These are phyloP conservation scores for Ulota crispa DNA, from an alignment of 225 moss, liverwort and hornwort genomes.

Conservation along the genomic window DNA sequence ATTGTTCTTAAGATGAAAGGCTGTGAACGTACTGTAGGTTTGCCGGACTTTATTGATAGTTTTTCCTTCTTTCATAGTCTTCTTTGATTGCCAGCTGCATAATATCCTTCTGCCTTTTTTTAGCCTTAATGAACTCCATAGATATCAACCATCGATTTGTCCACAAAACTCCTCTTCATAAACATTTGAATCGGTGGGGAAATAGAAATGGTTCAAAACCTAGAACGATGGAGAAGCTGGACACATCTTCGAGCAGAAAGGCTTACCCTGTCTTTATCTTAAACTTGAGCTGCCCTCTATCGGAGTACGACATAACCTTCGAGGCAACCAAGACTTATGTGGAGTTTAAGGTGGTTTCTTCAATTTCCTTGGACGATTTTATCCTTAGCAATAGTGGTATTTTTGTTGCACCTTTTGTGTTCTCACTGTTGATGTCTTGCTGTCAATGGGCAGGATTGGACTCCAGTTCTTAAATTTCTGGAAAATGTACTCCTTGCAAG, in stretches of 20 bases:
- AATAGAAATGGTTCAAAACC: conserved; percentile 29
- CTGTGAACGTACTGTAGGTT: conserved; percentile 2
- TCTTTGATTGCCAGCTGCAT: conserved; percentile 11
- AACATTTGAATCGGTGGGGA: conserved; percentile 73
- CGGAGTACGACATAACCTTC: conserved; percentile 92
- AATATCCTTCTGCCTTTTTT: conserved; percentile 1
- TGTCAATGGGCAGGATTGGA: conserved; percentile 68
- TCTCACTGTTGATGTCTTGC: conserved; percentile 19
- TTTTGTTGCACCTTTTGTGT: conserved; percentile 7
- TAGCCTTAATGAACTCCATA: conserved; percentile 54
- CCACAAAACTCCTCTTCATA: conserved; percentile 83
- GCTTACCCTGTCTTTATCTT: conserved; percentile 73
- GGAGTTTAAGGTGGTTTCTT: conserved; percentile 82
- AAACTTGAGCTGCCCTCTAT: conserved; percentile 74
- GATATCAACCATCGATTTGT: conserved; percentile 96
- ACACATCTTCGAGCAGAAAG: conserved; percentile 37
- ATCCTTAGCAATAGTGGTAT: not conserved
- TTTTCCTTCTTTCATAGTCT: conserved; percentile 9
- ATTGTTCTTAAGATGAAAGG: not conserved
- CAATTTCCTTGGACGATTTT: conserved; percentile 1
- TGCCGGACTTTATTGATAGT: conserved; percentile 13
- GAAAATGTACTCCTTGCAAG: conserved; percentile 50
- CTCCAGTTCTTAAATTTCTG: conserved; percentile 52
- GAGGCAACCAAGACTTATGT: conserved; percentile 89
- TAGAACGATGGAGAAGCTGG: conserved; percentile 30